A percentile compares a stretch with the other conserved stretches of the same genome.
Conservation (phyloP, 352 stramenopile genomes). For the Thalassiosira hispida region DNA sequence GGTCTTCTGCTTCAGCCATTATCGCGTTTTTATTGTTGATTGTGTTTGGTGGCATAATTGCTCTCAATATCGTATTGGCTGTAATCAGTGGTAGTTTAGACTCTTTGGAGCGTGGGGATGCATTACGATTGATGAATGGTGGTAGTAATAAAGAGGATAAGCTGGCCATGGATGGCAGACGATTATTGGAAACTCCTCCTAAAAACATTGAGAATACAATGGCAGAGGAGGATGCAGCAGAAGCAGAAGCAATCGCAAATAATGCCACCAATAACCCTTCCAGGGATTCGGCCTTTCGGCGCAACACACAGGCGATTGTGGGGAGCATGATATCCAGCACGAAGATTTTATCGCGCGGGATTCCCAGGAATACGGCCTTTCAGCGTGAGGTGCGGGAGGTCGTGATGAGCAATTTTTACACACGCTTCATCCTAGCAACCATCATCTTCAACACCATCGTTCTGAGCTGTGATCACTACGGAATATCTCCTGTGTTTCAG, state of each 20-base stretch:
- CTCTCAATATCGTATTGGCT: constrained; percentile 65
- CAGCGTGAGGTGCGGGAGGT: constrained; percentile 34
- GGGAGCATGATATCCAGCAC: not conserved
- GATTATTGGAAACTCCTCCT: too few relatives aligned
- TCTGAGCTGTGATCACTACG: constrained; percentile 88
- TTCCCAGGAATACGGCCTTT: not conserved
- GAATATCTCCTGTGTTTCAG: constrained; percentile 63
- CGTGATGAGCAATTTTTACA: constrained; percentile 80
- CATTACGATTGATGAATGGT: too few relatives aligned
- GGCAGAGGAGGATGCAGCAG: constrained; percentile 21
- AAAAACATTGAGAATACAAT: constrained; percentile 46
- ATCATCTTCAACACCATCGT: constrained; percentile 89
- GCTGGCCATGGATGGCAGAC: too few relatives aligned
- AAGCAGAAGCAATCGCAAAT: constrained; percentile 11
- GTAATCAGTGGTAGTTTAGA: constrained; percentile 54
- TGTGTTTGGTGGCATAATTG: constrained; percentile 54
- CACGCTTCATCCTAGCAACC: constrained; percentile 45
- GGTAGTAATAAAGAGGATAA: too few relatives aligned
- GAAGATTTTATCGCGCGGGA: not conserved
- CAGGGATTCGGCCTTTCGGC: not conserved
- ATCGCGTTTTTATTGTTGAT: constrained; percentile 58
- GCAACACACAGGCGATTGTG: not conserved
- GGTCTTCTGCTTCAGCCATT: constrained; percentile 64
- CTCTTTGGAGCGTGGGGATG: too few relatives aligned
- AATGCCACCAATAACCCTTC: not conserved